Conservation (phyloP, 2,329 filamentous ascomycete genomes). For the Monilinia aucupariae region DNA sequence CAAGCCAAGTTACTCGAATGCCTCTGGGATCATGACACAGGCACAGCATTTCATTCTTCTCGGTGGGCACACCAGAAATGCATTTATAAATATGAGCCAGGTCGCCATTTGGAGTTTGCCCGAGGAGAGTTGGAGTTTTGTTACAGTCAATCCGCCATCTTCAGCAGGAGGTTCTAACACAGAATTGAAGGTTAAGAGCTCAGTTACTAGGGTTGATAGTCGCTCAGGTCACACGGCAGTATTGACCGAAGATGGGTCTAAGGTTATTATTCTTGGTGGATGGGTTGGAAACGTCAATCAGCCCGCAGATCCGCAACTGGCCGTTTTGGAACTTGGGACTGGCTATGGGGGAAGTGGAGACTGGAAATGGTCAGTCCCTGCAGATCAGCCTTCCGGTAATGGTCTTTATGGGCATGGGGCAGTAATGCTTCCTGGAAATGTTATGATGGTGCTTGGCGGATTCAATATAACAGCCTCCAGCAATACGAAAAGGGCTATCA, state of each 20-base stretch:
- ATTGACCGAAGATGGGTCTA: conserved; percentile 69
- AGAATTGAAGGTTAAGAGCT: conserved; percentile 51
- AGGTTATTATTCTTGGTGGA: conserved; percentile 77
- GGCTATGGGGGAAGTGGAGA: conserved; percentile 65
- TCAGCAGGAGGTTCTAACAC: conserved; percentile 39
- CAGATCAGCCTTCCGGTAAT: conserved; percentile 38
- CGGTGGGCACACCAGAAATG: conserved; percentile 75
- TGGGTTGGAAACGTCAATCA: conserved; percentile 81
- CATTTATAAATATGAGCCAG: conserved; percentile 93
- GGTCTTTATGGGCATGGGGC: conserved; percentile 61
- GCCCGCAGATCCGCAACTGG: conserved; percentile 76
- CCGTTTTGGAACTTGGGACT: conserved; percentile 67
- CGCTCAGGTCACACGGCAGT: conserved; percentile 86
- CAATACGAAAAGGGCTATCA: conserved; percentile 39
- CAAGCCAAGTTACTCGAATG: conserved; percentile 62
- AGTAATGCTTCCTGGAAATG: conserved; percentile 57
- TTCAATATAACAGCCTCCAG: conserved; percentile 43
- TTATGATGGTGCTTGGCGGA: conserved; percentile 64
- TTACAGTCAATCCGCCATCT: conserved; percentile 52
- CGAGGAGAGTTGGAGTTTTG: conserved; percentile 79
- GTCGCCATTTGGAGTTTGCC: conserved; percentile 83
- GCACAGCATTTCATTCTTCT: conserved; percentile 75
- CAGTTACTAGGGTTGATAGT: conserved; percentile 49
- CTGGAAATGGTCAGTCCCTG: conserved; percentile 67
- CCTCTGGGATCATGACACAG: conserved; percentile 59